Evolutionary conservation across 495 filamentous ascomycete genomes (phyloP).

Genomic region (Rhypophila decipiens): DNA sequence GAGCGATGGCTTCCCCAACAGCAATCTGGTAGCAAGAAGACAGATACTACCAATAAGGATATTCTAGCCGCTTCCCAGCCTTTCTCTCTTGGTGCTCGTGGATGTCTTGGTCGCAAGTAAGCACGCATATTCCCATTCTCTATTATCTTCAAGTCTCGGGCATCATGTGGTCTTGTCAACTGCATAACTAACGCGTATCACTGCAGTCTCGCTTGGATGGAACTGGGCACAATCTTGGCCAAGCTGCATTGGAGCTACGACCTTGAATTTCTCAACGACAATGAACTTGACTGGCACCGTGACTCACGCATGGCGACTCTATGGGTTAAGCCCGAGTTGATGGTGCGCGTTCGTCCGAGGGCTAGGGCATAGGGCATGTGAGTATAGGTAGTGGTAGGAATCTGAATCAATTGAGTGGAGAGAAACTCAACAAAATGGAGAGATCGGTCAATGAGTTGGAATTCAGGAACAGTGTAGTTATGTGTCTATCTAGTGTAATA

Average conservation of each 20-base stretch:
- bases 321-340: background rate
- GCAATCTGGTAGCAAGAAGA: too few species aligned
- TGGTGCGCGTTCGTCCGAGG: too few species aligned
- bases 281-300: background rate
- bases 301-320: background rate
- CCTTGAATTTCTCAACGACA: background rate
- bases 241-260: conserved; percentile 9
- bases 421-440: too few species aligned
- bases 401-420: too few species aligned
- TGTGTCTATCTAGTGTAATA: too few species aligned
- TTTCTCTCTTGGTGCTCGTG: conserved; percentile 2
- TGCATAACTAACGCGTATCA: too few species aligned
- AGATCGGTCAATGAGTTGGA: too few species aligned
- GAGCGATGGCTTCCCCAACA: background rate
- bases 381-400: too few species aligned
- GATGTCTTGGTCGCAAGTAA: conserved; percentile 7
- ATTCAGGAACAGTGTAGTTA: too few species aligned
- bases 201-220: conserved; percentile 1
- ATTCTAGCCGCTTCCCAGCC: conserved; percentile 1
- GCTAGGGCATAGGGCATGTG: too few species aligned
- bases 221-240: conserved; percentile 4
- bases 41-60: background rate
- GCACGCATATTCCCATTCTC: too few species aligned
- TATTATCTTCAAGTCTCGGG: background rate
- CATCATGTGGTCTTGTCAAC: background rate